Conservation (phyloP, 1,139 yeast species). For the Petasospora rhodanensis region DNA sequence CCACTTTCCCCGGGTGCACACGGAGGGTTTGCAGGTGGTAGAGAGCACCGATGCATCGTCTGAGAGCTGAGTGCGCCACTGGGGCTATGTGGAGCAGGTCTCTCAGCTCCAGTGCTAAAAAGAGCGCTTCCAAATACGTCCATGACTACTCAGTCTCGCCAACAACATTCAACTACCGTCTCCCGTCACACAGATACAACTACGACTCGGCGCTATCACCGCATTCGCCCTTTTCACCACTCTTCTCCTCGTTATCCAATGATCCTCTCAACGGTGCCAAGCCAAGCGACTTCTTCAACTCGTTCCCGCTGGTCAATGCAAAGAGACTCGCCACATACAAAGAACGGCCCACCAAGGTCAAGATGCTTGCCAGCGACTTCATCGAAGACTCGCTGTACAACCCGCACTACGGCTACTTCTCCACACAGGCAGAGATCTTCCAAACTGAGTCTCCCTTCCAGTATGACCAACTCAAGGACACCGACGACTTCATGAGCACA, state of each 20-base stretch:
- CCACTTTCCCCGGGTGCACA: too few relatives aligned
- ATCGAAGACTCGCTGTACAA: slow-evolving; percentile 83
- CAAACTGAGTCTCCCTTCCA: slow-evolving; percentile 59
- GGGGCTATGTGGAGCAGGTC: too few relatives aligned
- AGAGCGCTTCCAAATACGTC: too few relatives aligned
- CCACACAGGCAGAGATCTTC: slow-evolving; percentile 74
- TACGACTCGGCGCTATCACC: slow-evolving; percentile 15
- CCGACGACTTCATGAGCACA: slow-evolving; percentile 63
- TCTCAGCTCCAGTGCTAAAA: too few relatives aligned
- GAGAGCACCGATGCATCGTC: too few relatives aligned
- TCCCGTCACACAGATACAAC: slow-evolving; percentile 26
- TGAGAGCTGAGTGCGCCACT: too few relatives aligned
- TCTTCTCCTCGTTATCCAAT: slow-evolving; percentile 15
- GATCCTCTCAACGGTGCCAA: slow-evolving; percentile 19
- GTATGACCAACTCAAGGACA: slow-evolving; percentile 53
- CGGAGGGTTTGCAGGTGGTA: too few relatives aligned
- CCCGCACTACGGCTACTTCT: slow-evolving; percentile 77
- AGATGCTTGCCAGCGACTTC: slow-evolving; percentile 72
- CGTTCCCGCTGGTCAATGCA: slow-evolving; percentile 44
- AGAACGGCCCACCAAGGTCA: slow-evolving; percentile 54
- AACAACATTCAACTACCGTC: slow-evolving; percentile 30
- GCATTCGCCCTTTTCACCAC: slow-evolving; percentile 12
- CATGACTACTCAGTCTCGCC: slow-evolving; percentile 38
- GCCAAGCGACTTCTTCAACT: slow-evolving; percentile 34
- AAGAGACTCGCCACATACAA: slow-evolving; percentile 40